Evolutionary conservation across 1,139 yeast genomes (phyloP), one percentile per base, ranked within the genome.

Genomic region (Saccharomycopsis phalli): DNA sequence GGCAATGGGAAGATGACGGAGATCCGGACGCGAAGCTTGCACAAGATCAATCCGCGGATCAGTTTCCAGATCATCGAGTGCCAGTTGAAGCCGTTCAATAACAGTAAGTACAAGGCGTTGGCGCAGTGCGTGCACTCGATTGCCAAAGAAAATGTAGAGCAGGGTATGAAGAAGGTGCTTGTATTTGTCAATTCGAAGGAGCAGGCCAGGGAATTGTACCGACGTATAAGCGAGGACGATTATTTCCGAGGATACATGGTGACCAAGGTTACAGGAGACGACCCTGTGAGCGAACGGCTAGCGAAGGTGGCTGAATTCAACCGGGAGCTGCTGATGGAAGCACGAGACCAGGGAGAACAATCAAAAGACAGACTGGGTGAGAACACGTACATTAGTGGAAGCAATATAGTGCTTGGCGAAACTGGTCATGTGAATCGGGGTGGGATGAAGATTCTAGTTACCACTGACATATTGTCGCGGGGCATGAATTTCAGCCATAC

Each of bases 51-150:
- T 2, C 69, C 76, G 34, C 74, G 76, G 33, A 74, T 88, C 42
- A 78, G 78, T 40, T 75, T 87, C 43, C 71, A 76, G 48, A 70
- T 84, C 5, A 72, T 91, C 35, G 93, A 91, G 58, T 82, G 94
- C 1, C 68, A 74, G 33, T 66, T 74, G 47, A 62, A 78, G 22
- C 94, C 95, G 3, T 91, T 79, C 56, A 77, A 79, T 53, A 93
- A 94, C 6, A 81, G 91, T 31, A 86, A 83, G 54, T 64, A 75
- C 36, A 76, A 87, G 52, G 94, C 95, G 7, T 65, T 87, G 49
- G 94, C 93, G 2, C 96, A 88, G 59, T 84, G 88, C 1, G 59
- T 91, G 13, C 87, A 82, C 56, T 93, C 95, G 1, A 83, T 91
- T 41, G 76, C 76, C 51, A 74, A 78, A 48, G 95, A 87, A 58